Conservation (phyloP, 352 stramenopile genomes). For the Pythium vanterpoolii region DNA sequence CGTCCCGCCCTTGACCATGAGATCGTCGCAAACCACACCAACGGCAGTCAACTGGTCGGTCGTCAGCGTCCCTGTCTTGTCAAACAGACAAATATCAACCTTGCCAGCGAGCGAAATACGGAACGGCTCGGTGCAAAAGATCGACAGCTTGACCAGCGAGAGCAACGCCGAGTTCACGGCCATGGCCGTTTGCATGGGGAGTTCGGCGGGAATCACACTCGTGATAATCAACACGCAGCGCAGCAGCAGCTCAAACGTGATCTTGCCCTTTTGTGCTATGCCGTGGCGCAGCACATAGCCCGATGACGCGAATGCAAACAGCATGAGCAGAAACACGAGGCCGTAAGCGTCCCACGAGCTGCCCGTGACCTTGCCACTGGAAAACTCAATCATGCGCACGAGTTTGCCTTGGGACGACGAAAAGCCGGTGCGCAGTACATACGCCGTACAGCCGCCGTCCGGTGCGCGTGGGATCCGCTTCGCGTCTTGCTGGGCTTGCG, state of each 20-base stretch:
- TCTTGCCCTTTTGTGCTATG: constrained; percentile 87
- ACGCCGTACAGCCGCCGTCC: constrained; percentile 90
- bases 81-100: constrained; percentile 96
- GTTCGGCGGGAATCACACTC: constrained; percentile 96
- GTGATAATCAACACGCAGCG: constrained; percentile 99
- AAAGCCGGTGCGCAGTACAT: constrained; percentile 97
- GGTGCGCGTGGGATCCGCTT: constrained; percentile 68
- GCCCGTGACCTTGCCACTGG: constrained; percentile 94
- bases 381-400: constrained; percentile 98
- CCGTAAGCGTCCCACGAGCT: constrained; percentile 95
- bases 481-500: constrained; percentile 21
- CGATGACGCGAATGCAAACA: constrained; percentile 95
- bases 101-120: constrained; percentile 97
- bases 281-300: constrained; percentile 92
- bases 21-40: constrained; percentile 89
- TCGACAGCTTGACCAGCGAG: constrained; percentile 92
- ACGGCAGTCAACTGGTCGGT: constrained; percentile 94
- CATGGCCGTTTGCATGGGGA: constrained; percentile 98
- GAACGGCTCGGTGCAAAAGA: constrained; percentile 99
- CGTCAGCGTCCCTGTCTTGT: constrained; percentile 99
- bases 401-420: constrained; percentile 97
- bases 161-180: constrained; percentile 96
- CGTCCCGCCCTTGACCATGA: constrained; percentile 25
- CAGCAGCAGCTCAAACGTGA: constrained; percentile 95
- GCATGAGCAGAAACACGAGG: constrained; percentile 94